Base-by-base conservation (phyloP, 441 rosid genomes). In the Arabidopsis hybrid region DNA sequence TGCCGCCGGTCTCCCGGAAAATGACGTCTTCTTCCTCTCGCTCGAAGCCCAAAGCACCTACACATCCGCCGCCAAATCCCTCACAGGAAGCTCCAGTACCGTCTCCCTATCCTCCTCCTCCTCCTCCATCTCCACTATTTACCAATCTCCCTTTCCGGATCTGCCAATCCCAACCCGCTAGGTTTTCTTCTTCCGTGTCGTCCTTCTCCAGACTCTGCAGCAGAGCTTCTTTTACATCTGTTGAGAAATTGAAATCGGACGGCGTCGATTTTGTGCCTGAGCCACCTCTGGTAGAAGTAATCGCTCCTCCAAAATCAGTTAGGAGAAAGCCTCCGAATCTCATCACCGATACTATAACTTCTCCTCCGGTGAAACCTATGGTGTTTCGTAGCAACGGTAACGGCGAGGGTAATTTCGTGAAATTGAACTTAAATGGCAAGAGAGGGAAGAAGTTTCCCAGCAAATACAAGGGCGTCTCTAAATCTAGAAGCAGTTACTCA, bases 341-440 rank as follows among this genome's bases (percentile, higher is more conserved):
- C 77, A 86, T 95, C 11, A 78, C 87, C 10, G 86, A 83, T 6
- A 81, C 81, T n/a, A 63, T 55, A 55, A 80, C 89, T 43, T 70
- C 81, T 57, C 90, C 84, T 12, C 82, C 88, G 1, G 85, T 78
- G 49, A 86, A 83, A 69, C 47, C 89, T 68, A 78, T 77, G 16
- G 86, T 84, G 51, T 60, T 68, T 43, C 79, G 82, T 35, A 81
- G 73, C 21, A 75, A 71, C 18, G 82, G 75, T 32, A 65, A 79
- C 10, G 68, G 61, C 7, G 96, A 92, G 74, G 99, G 99, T 65
- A 95, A 95, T 78, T 95, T 95, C 60, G 97, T 95, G 42, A 92
- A 78, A 85, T 81, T 89, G 32, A 89, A 92, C 70, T 65, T 87
- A 72, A 92, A 79, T 16, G 79, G 86, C 14, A 71, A 72, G 56